Evolutionary conservation across 1,139 yeast species (phyloP), one percentile per base, ranked within the genome.

Genomic region (Nakaseomyces bracarensis): DNA sequence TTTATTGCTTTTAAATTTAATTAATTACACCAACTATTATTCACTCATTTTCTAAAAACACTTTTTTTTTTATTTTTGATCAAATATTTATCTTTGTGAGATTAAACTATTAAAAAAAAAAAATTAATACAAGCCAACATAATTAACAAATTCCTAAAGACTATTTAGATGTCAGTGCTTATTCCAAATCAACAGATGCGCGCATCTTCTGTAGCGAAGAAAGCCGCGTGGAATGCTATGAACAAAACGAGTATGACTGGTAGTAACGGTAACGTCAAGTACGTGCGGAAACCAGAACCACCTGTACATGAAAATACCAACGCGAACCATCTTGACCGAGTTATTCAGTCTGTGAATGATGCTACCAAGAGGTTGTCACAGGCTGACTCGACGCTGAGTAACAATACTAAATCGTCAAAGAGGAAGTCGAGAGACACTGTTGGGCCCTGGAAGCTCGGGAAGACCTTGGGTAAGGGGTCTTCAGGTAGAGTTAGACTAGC

Each of bases 381-480:
- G 57, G 41, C 50, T 14, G 50, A 49, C 16, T 49, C 53, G 2
- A 42, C 37, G 14, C n/a, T 21, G 2, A 53, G 52, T 38, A 48
- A 49, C 8, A 46, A 47, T 16, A 55, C 59, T 8, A 53, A 56
- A 44, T 55, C 61, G 3, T 51, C 58, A 21, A 58, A 57, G 40
- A 50, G 62, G 33, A 57, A 52, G 39, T 51, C 57, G 18, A 49
- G 62, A 39, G 64, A 66, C 46, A 65, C 66, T 26, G 67, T 82
- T 14, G 93, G 93, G 2, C 93, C 93, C 8, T 82, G 93, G 93
- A 74, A 74, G 51, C 66, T 82, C 45, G 93, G 93, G 16, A 76
- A 79, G 56, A 82, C 91, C 5, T 64, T 82, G 43, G 94, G 94
- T 4, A 71, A 84, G 55, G 94, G 94, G 18, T 83, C 91, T 41